Evolutionary conservation across 768 basidiomycete species (phyloP).

Genomic region (Podaxis sp.): DNA sequence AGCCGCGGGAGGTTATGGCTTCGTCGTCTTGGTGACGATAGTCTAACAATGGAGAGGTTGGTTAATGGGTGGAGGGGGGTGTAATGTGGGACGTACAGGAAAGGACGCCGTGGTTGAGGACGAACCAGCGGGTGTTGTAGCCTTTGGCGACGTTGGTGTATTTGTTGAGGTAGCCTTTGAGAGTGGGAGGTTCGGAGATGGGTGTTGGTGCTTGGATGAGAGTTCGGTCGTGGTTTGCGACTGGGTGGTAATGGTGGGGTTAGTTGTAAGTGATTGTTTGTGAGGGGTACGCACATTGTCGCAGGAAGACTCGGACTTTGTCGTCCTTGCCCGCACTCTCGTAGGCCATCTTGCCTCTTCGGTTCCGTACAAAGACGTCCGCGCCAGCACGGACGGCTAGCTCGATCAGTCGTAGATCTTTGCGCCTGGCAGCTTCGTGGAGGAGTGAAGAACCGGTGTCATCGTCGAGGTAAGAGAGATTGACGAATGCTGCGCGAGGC

Average conservation of each 20-base stretch:
- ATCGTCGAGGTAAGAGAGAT: slow-evolving; percentile 80
- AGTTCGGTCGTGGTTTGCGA: slow-evolving; percentile 77
- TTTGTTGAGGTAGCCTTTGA: slow-evolving; percentile 85
- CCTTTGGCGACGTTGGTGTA: slow-evolving; percentile 92
- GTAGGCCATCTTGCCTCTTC: slow-evolving; percentile 64
- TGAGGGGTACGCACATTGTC: slow-evolving; percentile 64
- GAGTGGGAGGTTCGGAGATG: slow-evolving; percentile 50
- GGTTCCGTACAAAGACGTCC: slow-evolving; percentile 84
- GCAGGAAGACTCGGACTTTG: slow-evolving; percentile 74
- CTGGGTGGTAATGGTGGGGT: slow-evolving; percentile 22
- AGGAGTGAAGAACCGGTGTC: slow-evolving; percentile 74
- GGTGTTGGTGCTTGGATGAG: slow-evolving; percentile 50
- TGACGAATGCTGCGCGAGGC: slow-evolving; percentile 66
- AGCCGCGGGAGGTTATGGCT: slow-evolving; percentile 77
- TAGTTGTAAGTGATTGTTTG: background rate
- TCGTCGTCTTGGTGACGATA: slow-evolving; percentile 93
- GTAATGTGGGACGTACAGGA: slow-evolving; percentile 57
- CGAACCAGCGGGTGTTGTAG: slow-evolving; percentile 90
- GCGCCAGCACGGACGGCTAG: slow-evolving; percentile 84
- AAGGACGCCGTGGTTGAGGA: slow-evolving; percentile 80
- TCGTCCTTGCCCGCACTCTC: slow-evolving; percentile 79
- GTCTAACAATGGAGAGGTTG: slow-evolving; percentile 38
- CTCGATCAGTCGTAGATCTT: slow-evolving; percentile 79
- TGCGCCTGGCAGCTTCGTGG: slow-evolving; percentile 83
- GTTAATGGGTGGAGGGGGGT: background rate